These are phyloP conservation scores for Boletus fagicola DNA, from an alignment of 768 basidiomycete species.

Conservation along the genomic window DNA sequence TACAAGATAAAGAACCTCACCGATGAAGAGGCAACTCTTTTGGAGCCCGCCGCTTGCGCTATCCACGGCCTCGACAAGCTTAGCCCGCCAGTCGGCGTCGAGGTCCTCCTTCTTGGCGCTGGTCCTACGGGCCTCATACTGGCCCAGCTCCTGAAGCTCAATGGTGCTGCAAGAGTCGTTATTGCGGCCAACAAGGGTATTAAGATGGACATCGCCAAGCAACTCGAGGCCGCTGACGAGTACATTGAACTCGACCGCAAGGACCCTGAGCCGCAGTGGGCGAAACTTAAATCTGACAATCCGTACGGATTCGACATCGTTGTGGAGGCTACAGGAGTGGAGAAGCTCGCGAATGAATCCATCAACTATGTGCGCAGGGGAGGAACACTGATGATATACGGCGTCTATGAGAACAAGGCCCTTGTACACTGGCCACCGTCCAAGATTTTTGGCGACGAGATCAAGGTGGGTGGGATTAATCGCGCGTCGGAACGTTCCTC, in stretches of 20 bases:
- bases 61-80: slow-evolving; percentile 92
- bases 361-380: slow-evolving; percentile 89
- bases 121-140: slow-evolving; percentile 91
- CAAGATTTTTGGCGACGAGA: slow-evolving; percentile 77
- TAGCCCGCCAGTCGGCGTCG: slow-evolving; percentile 74
- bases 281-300: slow-evolving; percentile 72
- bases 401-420: slow-evolving; percentile 86
- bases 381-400: slow-evolving; percentile 85
- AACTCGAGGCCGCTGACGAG: slow-evolving; percentile 77
- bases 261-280: slow-evolving; percentile 76
- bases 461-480: slow-evolving; percentile 39
- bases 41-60: slow-evolving; percentile 90
- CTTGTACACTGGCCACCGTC: slow-evolving; percentile 83
- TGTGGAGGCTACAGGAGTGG: slow-evolving; percentile 76
- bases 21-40: slow-evolving; percentile 83
- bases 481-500: background rate
- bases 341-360: slow-evolving; percentile 81
- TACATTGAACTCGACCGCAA: slow-evolving; percentile 83
- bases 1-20: slow-evolving; percentile 87
- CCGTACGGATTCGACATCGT: slow-evolving; percentile 92
- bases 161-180: slow-evolving; percentile 77
- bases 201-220: slow-evolving; percentile 84
- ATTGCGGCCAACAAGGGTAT: slow-evolving; percentile 89
- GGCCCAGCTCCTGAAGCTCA: slow-evolving; percentile 82
- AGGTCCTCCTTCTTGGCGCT: slow-evolving; percentile 84